Conservation (phyloP, 2,329 filamentous ascomycete species). For the Aspergillus brasiliensis region DNA sequence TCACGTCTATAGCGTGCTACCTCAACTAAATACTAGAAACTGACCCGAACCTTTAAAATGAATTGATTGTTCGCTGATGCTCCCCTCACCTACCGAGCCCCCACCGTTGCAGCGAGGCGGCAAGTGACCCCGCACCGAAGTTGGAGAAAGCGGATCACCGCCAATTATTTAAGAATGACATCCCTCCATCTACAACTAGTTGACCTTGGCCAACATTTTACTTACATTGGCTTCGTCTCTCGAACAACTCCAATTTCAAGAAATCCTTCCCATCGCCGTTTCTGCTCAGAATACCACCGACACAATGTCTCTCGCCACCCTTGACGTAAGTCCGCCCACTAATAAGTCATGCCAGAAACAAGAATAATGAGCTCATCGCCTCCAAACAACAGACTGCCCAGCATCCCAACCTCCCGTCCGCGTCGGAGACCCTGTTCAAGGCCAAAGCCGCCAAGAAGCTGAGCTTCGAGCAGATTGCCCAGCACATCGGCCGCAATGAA, state of each 20-base stretch:
- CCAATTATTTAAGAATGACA: constrained; percentile 18
- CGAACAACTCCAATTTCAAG: background rate
- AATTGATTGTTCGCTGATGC: background rate
- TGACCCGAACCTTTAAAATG: background rate
- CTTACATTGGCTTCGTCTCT: too few species aligned
- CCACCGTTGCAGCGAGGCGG: background rate
- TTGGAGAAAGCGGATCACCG: constrained; percentile 16
- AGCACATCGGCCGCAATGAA: constrained; percentile 74
- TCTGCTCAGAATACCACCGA: background rate
- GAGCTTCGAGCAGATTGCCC: constrained; percentile 76
- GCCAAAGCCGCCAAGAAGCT: constrained; percentile 76
- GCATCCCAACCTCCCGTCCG: constrained; percentile 66
- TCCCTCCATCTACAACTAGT: background rate
- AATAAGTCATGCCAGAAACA: background rate
- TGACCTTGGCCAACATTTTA: too few species aligned
- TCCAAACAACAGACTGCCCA: constrained; percentile 29
- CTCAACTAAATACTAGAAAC: background rate
- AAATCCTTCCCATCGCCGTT: background rate
- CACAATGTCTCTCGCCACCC: constrained; percentile 47
- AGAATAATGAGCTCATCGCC: background rate
- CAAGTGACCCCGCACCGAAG: constrained; percentile 16
- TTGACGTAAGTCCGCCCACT: constrained; percentile 40
- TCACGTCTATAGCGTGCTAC: too few species aligned
- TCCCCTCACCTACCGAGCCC: constrained; percentile 10
- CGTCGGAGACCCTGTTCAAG: constrained; percentile 73